Evolutionary conservation across 306 rosid species (phyloP).

Genomic region (Argentina anserina): DNA sequence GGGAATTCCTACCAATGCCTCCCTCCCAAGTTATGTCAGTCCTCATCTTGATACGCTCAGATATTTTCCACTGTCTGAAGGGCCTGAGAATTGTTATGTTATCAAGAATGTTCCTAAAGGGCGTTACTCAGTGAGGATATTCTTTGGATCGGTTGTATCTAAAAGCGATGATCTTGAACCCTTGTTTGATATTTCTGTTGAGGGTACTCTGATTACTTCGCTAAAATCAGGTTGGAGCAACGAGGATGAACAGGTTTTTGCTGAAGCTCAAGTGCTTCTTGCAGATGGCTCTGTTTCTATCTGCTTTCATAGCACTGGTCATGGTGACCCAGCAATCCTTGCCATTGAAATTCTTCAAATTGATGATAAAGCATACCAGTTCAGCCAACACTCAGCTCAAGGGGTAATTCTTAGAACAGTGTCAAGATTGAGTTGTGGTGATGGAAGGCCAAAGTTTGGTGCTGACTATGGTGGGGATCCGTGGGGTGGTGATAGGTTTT

Average conservation of each 20-base stretch:
- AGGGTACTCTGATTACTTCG: constrained; percentile 77
- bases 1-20: constrained; percentile 78
- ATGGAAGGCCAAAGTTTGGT: constrained; percentile 67
- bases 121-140: constrained; percentile 75
- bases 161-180: constrained; percentile 61
- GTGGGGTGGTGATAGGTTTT: constrained; percentile 94
- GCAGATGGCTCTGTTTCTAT: constrained; percentile 62
- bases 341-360: constrained; percentile 91
- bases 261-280: constrained; percentile 68
- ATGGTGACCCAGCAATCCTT: constrained; percentile 97
- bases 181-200: constrained; percentile 76
- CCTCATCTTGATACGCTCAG: constrained; percentile 83
- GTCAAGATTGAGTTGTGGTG: constrained; percentile 74
- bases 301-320: constrained; percentile 97
- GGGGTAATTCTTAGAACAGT: constrained; percentile 71
- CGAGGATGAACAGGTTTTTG: constrained; percentile 68
- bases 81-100: constrained; percentile 87
- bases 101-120: constrained; percentile 71
- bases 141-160: constrained; percentile 60
- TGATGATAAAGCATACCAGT: constrained; percentile 59
- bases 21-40: constrained; percentile 51
- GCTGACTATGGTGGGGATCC: constrained; percentile 56
- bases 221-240: constrained; percentile 85
- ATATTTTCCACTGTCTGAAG: constrained; percentile 72
- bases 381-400: constrained; percentile 48